phyloP scores from a whole-genome alignment of 2,329 filamentous ascomycete genomes.

The Trichoderma polysporum region DNA sequence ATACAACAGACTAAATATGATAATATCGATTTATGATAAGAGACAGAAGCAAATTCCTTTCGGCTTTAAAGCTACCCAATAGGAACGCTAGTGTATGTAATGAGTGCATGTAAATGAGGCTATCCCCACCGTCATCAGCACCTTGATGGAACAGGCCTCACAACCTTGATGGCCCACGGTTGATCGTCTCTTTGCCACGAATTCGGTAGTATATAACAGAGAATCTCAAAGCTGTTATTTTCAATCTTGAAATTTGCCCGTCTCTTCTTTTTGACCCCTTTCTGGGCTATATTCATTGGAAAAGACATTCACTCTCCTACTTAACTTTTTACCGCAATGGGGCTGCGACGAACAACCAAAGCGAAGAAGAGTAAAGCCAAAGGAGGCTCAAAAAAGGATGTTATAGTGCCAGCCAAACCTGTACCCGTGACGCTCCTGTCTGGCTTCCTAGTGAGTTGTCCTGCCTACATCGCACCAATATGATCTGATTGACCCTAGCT shows the following conservation, averaged over 20 bases:
- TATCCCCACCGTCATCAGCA: not conserved
- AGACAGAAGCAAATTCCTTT: not conserved
- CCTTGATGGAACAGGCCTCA: slow-evolving; percentile 9
- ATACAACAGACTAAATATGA: not conserved
- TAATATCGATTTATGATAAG: not conserved
- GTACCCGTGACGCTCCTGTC: slow-evolving; percentile 38
- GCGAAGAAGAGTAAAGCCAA: not conserved
- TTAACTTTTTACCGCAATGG: not conserved
- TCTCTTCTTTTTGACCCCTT: not conserved
- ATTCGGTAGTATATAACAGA: not conserved
- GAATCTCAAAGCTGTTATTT: not conserved
- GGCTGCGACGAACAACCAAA: not conserved
- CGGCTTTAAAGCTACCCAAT: not conserved
- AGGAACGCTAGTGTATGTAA: not conserved
- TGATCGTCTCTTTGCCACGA: not conserved
- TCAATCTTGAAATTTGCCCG: not conserved
- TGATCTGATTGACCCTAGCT: not conserved
- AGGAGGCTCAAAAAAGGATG: not conserved
- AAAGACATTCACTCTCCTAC: not conserved
- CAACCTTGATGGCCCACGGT: slow-evolving; percentile 3
- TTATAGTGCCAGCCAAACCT: slow-evolving; percentile 23
- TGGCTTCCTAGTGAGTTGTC: slow-evolving; percentile 33
- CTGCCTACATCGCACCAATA: not conserved
- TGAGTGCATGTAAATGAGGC: not conserved
- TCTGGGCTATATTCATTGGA: not conserved